These are phyloP conservation scores for Pythium apleroticum DNA, from an alignment of 352 stramenopile species.

Conservation along the genomic window DNA sequence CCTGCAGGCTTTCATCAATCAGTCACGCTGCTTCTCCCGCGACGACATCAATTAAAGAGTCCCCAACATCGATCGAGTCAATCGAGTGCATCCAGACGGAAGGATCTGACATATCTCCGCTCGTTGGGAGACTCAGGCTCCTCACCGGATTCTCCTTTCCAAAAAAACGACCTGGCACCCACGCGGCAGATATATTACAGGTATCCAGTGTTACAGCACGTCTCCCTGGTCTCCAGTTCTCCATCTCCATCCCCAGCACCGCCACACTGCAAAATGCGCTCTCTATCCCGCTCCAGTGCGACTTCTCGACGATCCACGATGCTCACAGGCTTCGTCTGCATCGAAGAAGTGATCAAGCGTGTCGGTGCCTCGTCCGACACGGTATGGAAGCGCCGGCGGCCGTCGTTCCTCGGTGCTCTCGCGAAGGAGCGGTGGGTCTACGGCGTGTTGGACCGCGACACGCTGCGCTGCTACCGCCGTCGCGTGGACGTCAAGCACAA, in stretches of 20 bases:
- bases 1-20: too few relatives aligned
- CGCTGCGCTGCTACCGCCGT: constrained; percentile 17
- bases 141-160: constrained; percentile 1
- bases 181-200: not conserved
- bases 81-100: not conserved
- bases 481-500: constrained; percentile 23
- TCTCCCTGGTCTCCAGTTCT: not conserved
- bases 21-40: not conserved
- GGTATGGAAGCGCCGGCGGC: constrained; percentile 4
- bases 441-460: constrained; percentile 10
- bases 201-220: not conserved
- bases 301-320: not conserved
- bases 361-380: not conserved
- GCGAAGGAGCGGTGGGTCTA: constrained; percentile 24
- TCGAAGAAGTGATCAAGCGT: constrained; percentile 21
- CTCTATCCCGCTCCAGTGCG: not conserved
- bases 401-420: constrained; percentile 16
- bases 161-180: not conserved
- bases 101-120: not conserved
- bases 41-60: not conserved
- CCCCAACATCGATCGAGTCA: not conserved
- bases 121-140: not conserved
- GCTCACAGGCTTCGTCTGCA: constrained; percentile 23
- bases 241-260: not conserved
- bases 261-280: not conserved